phyloP scores from a whole-genome alignment of 768 basidiomycete species.

The Phaeotremella skinneri region DNA sequence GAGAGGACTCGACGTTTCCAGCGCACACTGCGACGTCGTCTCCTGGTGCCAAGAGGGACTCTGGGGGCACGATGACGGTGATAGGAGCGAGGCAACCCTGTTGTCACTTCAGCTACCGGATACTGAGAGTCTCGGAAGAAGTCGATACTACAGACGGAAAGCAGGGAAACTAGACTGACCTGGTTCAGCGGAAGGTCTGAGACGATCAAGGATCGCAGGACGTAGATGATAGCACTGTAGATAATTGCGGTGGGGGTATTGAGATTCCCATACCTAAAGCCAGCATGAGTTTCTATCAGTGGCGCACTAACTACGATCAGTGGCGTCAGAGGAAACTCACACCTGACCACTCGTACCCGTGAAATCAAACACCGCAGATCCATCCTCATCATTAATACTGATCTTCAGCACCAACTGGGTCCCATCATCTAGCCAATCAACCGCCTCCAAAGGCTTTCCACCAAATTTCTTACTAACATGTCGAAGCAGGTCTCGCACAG shows the following conservation, averaged over 20 bases:
- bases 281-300: neutral
- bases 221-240: conserved; percentile 47
- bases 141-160: neutral
- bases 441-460: conserved; percentile 58
- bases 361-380: conserved; percentile 84
- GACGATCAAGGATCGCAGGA: conserved; percentile 33
- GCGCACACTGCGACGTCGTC: conserved; percentile 87
- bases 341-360: conserved; percentile 52
- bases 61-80: conserved; percentile 73
- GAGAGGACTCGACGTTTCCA: conserved; percentile 86
- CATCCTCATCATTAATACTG: conserved; percentile 68
- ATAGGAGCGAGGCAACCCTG: conserved; percentile 28
- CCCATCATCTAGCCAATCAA: conserved; percentile 64
- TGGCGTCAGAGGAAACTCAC: conserved; percentile 31
- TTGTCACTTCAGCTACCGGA: neutral
- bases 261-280: conserved; percentile 38
- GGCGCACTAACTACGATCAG: neutral
- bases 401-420: conserved; percentile 59
- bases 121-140: neutral
- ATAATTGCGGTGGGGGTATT: conserved; percentile 41
- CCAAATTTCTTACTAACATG: conserved; percentile 65
- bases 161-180: neutral
- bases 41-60: conserved; percentile 74
- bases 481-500: conserved; percentile 76
- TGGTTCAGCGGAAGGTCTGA: conserved; percentile 44